Evolutionary conservation across 2,329 filamentous ascomycete genomes (phyloP).

Genomic region (Sarocladiaceae sp.): DNA sequence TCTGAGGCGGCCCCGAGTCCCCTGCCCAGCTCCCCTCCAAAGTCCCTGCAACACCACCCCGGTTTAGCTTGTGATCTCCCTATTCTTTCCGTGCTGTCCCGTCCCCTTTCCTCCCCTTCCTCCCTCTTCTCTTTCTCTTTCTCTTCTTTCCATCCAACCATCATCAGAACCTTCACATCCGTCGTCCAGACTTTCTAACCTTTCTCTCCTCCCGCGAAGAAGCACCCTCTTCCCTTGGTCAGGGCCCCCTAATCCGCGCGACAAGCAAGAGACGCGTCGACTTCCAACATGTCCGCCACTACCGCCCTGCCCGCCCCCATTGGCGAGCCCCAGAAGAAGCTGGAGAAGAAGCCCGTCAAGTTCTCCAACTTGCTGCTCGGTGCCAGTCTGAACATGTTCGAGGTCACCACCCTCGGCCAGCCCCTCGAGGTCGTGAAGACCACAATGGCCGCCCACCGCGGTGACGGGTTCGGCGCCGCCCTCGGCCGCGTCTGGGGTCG

Average conservation of each 20-base stretch:
- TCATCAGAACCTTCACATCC: slow-evolving; percentile 7
- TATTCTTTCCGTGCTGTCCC: slow-evolving; percentile 6
- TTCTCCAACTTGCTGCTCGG: slow-evolving; percentile 97
- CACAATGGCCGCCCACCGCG: slow-evolving; percentile 96
- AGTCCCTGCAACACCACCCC: not conserved
- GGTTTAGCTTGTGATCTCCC: slow-evolving; percentile 10
- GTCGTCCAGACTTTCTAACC: slow-evolving; percentile 14
- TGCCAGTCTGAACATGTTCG: slow-evolving; percentile 92
- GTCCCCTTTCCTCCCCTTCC: not conserved
- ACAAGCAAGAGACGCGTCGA: slow-evolving; percentile 6
- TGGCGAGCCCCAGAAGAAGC: slow-evolving; percentile 36
- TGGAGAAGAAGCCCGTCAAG: slow-evolving; percentile 99
- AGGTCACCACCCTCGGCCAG: slow-evolving; percentile 64
- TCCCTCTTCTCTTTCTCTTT: slow-evolving; percentile 11
- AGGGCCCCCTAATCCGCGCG: slow-evolving; percentile 56
- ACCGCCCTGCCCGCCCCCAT: slow-evolving; percentile 46
- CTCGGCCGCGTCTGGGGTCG: slow-evolving; percentile 86
- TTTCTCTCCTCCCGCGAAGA: slow-evolving; percentile 56
- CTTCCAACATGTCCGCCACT: slow-evolving; percentile 34
- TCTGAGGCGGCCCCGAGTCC: too few species aligned
- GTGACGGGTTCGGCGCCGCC: slow-evolving; percentile 76
- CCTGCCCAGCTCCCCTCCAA: not conserved
- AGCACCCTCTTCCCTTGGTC: slow-evolving; percentile 96
- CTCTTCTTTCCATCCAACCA: slow-evolving; percentile 12
- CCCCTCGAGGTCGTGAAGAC: slow-evolving; percentile 99